These are phyloP conservation scores for Cercospora berteroae DNA, from an alignment of 2,329 filamentous ascomycete genomes.

Conservation along the genomic window DNA sequence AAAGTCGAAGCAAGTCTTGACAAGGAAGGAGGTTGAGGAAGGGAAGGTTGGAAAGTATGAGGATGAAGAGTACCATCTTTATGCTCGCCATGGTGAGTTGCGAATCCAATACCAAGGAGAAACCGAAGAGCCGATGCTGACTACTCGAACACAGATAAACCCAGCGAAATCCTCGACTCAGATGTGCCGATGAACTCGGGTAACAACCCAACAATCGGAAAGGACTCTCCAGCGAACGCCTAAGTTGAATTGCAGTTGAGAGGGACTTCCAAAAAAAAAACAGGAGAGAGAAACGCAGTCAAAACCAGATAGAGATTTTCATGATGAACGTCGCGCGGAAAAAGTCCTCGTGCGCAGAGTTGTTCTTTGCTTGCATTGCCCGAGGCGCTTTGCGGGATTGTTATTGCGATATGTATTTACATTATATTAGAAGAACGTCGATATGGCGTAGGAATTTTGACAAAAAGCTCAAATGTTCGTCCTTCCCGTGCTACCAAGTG, in stretches of 20 bases:
- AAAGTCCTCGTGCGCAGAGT: background rate
- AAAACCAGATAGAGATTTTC: background rate
- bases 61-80: slow-evolving; percentile 51
- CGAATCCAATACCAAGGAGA: background rate
- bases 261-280: background rate
- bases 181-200: slow-evolving; percentile 18
- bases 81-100: slow-evolving; percentile 50
- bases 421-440: background rate
- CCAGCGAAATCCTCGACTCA: slow-evolving; percentile 22
- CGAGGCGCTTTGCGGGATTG: background rate
- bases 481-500: no score
- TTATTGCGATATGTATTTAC: background rate
- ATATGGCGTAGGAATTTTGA: background rate
- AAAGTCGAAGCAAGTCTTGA: slow-evolving; percentile 55
- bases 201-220: slow-evolving; percentile 22
- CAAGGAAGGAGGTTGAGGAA: slow-evolving; percentile 58
- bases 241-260: background rate
- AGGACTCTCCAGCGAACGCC: slow-evolving; percentile 26
- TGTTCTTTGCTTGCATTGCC: background rate
- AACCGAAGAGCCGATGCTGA: background rate
- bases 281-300: background rate
- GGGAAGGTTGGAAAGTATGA: slow-evolving; percentile 51
- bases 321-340: background rate
- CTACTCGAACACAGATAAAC: slow-evolving; percentile 21
- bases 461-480: background rate